Evolutionary conservation across 768 basidiomycete species (phyloP), one percentile per base, ranked within the genome.

Genomic region (Polyporus arcularius): DNA sequence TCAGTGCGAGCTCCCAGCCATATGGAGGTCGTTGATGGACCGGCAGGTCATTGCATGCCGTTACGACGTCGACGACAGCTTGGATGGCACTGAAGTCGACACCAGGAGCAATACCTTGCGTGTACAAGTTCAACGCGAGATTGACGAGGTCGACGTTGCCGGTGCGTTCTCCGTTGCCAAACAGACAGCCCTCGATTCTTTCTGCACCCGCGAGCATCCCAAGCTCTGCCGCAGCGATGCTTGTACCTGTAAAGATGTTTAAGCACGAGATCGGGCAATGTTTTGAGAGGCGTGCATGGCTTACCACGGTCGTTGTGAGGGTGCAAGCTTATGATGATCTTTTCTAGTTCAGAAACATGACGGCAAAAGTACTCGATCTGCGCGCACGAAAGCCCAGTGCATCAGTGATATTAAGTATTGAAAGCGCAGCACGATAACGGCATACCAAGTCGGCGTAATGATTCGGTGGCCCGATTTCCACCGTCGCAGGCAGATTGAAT

Each of bases 121-220:
- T 90, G 76, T 98, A 99, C 53, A 95, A 81, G 78, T 98, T 99
- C 67, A 99, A 80, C 16, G 94, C 96, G 50, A 98, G 85, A 68
- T 91, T 98, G 74, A 98, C 94, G 61, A 99, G 80, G 74, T 99
- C 97, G 65, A 99, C 97, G 67, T 99, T 98, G 58, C 97, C 97
- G 16, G 97, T 98, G 54, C 97, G 89, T 77, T 99, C 97, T 64
- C 97, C 97, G 71, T 99, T 99, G 38, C 97, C 97, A 68, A 99
- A 96, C 54, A 99, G 80, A 69, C 96, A 98, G 12, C 97, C 97
- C 74, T 99, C 97, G 65, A 99, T 85, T 46, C 97, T 92, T 72
- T 99, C 93, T n/a, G 89, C 97, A 35, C 97, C 97, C 26, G 93
- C 97, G 65, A 98, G 81, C 53, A 92, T 78, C 58, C 90, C 97